phyloP scores from a whole-genome alignment of 163 green algal species.

The Scenedesmus sp. region DNA sequence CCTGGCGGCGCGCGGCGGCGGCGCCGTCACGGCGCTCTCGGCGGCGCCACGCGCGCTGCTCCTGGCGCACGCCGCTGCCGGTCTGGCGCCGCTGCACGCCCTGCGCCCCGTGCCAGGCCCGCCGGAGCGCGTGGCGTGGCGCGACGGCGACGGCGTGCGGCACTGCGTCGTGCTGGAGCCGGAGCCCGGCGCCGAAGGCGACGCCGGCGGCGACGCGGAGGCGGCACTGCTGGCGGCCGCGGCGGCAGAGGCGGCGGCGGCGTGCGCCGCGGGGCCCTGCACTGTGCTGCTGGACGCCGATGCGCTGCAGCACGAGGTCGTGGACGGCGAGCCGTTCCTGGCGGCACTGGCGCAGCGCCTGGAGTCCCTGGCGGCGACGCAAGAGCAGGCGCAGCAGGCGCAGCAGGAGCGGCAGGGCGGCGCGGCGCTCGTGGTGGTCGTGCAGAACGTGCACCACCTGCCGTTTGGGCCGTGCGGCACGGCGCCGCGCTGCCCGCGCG shows the following conservation, averaged over 20 bases:
- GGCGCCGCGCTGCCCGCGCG: not conserved
- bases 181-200: not conserved
- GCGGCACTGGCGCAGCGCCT: slow-evolving; percentile 7
- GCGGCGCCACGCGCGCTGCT: not conserved
- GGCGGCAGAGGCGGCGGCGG: slow-evolving; percentile 21
- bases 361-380: slow-evolving; percentile 3
- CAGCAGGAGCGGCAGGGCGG: not conserved
- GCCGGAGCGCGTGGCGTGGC: slow-evolving; percentile 15
- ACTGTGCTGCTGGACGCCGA: slow-evolving; percentile 14
- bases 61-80: slow-evolving; percentile 11
- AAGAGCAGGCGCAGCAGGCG: not conserved
- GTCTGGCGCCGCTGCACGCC: not conserved
- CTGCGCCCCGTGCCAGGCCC: not conserved
- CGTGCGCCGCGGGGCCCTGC: not conserved
- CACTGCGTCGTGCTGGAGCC: not conserved
- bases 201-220: not conserved
- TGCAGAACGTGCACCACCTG: slow-evolving; percentile 65
- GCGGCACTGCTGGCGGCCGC: not conserved
- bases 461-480: slow-evolving; percentile 57
- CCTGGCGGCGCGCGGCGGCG: not conserved
- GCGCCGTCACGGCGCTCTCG: not conserved
- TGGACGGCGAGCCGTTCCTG: not conserved
- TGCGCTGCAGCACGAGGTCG: slow-evolving; percentile 13
- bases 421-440: slow-evolving; percentile 13
- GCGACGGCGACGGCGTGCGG: not conserved